Conservation (phyloP, 2,329 filamentous ascomycete genomes). For the Neonectria hederae region DNA sequence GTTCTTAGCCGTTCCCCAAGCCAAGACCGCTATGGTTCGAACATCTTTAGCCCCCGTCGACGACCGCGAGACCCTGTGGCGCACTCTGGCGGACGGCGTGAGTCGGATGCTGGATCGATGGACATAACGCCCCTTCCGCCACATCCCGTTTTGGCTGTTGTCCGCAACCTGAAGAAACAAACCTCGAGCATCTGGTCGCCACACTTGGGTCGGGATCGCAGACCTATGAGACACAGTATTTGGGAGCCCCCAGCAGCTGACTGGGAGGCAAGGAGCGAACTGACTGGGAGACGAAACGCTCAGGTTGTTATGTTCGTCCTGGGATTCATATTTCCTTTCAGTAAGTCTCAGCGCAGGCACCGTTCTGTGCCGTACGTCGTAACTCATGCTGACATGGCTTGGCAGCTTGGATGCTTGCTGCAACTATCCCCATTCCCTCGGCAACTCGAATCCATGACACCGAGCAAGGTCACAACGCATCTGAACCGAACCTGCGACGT, state of each 20-base stretch:
- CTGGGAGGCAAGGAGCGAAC: constrained; percentile 67
- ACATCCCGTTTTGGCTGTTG: constrained; percentile 40
- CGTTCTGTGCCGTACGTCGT: background rate
- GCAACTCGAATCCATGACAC: constrained; percentile 63
- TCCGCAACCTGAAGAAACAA: constrained; percentile 54
- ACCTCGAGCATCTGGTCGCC: constrained; percentile 76
- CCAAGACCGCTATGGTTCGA: constrained; percentile 57
- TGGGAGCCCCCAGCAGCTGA: constrained; percentile 80
- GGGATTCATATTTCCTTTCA: constrained; percentile 81
- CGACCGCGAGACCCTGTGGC: constrained; percentile 51
- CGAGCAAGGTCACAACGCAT: constrained; percentile 55
- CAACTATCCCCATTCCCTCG: constrained; percentile 75
- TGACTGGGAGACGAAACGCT: constrained; percentile 73
- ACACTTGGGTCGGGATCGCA: constrained; percentile 72
- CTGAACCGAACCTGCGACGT: constrained; percentile 51
- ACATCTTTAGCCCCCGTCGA: constrained; percentile 57
- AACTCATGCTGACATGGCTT: constrained; percentile 24
- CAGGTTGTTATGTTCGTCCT: constrained; percentile 79
- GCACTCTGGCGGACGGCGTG: constrained; percentile 11
- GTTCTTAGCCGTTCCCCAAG: constrained; percentile 61
- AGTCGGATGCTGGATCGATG: constrained; percentile 49
- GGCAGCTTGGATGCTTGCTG: constrained; percentile 81
- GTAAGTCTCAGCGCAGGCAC: constrained; percentile 53
- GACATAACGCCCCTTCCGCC: constrained; percentile 53
- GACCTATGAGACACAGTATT: constrained; percentile 66